Percentiles rank a stretch among this genome's conserved stretches.
Conservation (phyloP, 2,329 filamentous ascomycete genomes). For the Aaosphaeria pasadenensis region DNA sequence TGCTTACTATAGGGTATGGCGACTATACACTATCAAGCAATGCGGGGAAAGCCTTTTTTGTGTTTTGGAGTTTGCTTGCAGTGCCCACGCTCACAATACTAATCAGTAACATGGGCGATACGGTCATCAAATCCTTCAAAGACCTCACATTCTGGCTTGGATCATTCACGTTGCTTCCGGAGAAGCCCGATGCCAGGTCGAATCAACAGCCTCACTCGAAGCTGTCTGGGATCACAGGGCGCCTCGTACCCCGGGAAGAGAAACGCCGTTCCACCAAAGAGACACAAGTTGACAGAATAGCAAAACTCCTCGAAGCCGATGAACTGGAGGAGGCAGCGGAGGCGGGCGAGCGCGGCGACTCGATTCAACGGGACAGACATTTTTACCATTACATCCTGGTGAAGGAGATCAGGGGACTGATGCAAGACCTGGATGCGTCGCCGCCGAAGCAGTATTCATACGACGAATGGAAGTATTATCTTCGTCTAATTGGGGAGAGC, state of each 20-base stretch:
- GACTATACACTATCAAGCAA: conserved; percentile 48
- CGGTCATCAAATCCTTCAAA: conserved; percentile 53
- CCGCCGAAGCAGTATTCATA: conserved; percentile 41
- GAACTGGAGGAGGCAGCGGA: conserved; percentile 41
- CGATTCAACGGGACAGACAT: conserved; percentile 46
- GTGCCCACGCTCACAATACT: conserved; percentile 55
- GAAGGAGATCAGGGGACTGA: conserved; percentile 43
- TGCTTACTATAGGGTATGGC: conserved; percentile 57
- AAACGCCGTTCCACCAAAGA: conserved; percentile 12
- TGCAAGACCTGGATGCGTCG: conserved; percentile 39
- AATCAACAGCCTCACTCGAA: conserved; percentile 15
- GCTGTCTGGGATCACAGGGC: conserved; percentile 25
- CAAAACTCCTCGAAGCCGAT: conserved; percentile 40
- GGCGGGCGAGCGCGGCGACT: conserved; percentile 42
- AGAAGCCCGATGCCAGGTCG: conserved; percentile 39
- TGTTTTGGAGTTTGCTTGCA: conserved; percentile 56
- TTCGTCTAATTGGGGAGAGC: conserved; percentile 36
- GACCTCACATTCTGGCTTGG: conserved; percentile 57
- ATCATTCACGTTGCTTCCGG: conserved; percentile 53
- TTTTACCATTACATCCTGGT: conserved; percentile 51
- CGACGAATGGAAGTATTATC: conserved; percentile 39
- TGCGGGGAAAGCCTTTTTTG: conserved; percentile 54
- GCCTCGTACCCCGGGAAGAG: conserved; percentile 16
- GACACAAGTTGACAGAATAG: conserved; percentile 28
- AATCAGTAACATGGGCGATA: conserved; percentile 55